A percentile compares a stretch with the other conserved stretches of the same genome.
Evolutionary conservation across 768 basidiomycete genomes (phyloP).

Genomic region (Tephrocybe sp.): DNA sequence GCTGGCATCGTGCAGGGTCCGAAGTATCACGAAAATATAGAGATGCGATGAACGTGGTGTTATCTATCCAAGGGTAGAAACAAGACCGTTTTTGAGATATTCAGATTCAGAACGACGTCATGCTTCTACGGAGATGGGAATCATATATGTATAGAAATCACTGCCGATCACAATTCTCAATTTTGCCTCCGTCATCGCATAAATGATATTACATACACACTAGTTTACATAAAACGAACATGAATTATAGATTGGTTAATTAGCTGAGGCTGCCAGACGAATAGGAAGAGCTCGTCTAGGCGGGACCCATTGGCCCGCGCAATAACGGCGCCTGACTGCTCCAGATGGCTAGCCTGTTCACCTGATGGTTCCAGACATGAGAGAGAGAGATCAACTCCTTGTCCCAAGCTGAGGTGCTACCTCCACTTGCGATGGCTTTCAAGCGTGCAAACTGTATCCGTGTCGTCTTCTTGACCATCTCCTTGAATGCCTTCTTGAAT

Average conservation of each 20-base stretch:
- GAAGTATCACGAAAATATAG: too few species aligned
- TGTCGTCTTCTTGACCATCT: background rate
- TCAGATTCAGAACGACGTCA: background rate
- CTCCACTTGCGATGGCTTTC: constrained; percentile 3
- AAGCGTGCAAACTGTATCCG: constrained; percentile 1
- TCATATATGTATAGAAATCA: background rate
- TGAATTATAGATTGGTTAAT: too few species aligned
- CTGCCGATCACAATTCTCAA: background rate
- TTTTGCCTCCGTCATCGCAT: too few species aligned
- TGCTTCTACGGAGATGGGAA: background rate
- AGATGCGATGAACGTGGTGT: too few species aligned
- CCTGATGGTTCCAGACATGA: constrained; percentile 5
- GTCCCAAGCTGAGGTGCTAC: background rate
- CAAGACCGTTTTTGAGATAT: too few species aligned
- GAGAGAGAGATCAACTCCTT: background rate
- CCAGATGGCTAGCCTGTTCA: constrained; percentile 1
- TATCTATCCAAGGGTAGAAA: too few species aligned
- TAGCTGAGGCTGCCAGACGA: too few species aligned
- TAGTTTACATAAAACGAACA: too few species aligned
- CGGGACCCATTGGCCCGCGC: too few species aligned
- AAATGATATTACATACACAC: too few species aligned
- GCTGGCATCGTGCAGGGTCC: background rate
- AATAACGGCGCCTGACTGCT: background rate
- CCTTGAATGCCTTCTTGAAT: constrained; percentile 5
- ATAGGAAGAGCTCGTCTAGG: too few species aligned